Evolutionary conservation across 2,329 filamentous ascomycete genomes (phyloP).

Genomic region (Pezicula neosporulosa): DNA sequence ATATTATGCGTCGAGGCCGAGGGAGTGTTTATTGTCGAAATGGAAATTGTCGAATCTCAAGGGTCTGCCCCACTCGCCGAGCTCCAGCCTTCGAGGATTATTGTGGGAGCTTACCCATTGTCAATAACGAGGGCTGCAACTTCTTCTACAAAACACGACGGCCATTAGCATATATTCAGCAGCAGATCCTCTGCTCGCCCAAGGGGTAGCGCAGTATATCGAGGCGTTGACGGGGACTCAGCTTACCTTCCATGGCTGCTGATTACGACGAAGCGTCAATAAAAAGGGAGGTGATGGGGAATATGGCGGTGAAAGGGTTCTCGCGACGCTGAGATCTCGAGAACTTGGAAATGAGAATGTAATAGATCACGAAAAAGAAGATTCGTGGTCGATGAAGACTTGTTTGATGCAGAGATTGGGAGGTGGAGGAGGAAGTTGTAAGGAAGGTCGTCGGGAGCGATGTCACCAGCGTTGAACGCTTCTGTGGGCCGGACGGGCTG

Average conservation of each 20-base stretch:
- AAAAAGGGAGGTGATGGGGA: slow-evolving; percentile 23
- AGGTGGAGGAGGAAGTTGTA: slow-evolving; percentile 7
- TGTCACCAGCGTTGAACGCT: slow-evolving; percentile 3
- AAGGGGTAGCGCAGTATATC: slow-evolving; percentile 3
- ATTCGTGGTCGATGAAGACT: slow-evolving; percentile 23
- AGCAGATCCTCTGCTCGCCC: slow-evolving; percentile 15
- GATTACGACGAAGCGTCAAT: slow-evolving; percentile 31
- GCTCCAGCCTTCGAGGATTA: slow-evolving; percentile 24
- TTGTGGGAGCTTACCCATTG: slow-evolving; percentile 90
- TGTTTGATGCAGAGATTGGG: slow-evolving; percentile 12
- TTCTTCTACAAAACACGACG: slow-evolving; percentile 70
- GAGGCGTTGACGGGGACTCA: slow-evolving; percentile 8
- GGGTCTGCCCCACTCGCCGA: slow-evolving; percentile 20
- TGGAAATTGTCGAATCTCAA: slow-evolving; percentile 1
- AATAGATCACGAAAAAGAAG: slow-evolving; percentile 23
- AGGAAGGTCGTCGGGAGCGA: slow-evolving; percentile 2
- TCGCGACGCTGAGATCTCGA: slow-evolving; percentile 23
- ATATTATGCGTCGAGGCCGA: slow-evolving; percentile 1
- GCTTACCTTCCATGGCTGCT: slow-evolving; percentile 37
- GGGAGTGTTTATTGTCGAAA: slow-evolving; percentile 7
- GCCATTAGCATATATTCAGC: slow-evolving; percentile 20
- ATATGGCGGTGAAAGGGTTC: slow-evolving; percentile 22
- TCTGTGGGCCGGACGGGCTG: background rate
- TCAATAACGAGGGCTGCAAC: slow-evolving; percentile 99
- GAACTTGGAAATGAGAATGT: slow-evolving; percentile 14